Evolutionary conservation across 192 early-diverging fungal genomes (phyloP).

Genomic region (Anaeromyces robustus): DNA sequence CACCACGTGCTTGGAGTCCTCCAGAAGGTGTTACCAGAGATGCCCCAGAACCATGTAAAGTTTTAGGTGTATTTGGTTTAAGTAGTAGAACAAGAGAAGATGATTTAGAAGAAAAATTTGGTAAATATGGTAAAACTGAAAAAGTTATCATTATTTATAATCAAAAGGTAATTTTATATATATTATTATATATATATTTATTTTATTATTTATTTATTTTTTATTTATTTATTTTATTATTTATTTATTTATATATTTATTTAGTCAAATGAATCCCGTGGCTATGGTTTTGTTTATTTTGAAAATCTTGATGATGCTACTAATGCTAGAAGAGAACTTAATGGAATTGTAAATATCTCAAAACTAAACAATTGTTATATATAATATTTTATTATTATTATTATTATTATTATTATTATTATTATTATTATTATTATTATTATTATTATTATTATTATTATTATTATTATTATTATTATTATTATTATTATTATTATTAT

Average conservation of each 20-base stretch:
- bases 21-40: neutral
- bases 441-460: no score
- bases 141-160: conserved; percentile 47
- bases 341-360: conserved; percentile 29
- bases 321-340: conserved; percentile 33
- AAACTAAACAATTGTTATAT: neutral
- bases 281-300: conserved; percentile 56
- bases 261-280: conserved; percentile 40
- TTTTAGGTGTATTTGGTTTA: conserved; percentile 58
- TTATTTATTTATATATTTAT: neutral
- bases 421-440: no score
- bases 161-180: conserved; percentile 9
- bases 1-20: neutral
- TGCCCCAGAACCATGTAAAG: conserved; percentile 1
- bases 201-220: neutral
- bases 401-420: no score
- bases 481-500: no score
- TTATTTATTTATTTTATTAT: neutral
- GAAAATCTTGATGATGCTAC: conserved; percentile 24
- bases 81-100: conserved; percentile 35
- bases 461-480: no score
- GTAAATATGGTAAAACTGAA: conserved; percentile 34
- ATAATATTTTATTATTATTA: neutral
- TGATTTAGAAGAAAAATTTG: conserved; percentile 42
- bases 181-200: no score